These are phyloP conservation scores for Penicillium psychrofluorescens DNA, from an alignment of 495 filamentous ascomycete species.

Conservation along the genomic window DNA sequence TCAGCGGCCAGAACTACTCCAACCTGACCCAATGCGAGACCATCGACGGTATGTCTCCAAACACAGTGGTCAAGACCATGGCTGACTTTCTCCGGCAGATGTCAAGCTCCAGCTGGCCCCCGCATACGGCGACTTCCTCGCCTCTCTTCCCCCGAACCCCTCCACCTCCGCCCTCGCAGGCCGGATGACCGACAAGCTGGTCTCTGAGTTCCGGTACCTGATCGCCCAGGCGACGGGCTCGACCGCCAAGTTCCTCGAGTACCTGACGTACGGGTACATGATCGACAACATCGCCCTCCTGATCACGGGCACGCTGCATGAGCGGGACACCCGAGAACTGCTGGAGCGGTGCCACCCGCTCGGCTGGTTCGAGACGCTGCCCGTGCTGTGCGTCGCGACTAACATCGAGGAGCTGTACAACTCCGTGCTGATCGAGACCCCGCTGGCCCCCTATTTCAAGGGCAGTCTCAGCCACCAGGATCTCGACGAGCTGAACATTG, in stretches of 20 bases:
- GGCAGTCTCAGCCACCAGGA: conserved; percentile 89
- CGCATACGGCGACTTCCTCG: conserved; percentile 95
- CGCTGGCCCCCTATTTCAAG: conserved; percentile 95
- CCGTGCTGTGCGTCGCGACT: conserved; percentile 92
- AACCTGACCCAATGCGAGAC: conserved; percentile 98
- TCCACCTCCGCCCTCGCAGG: conserved; percentile 91
- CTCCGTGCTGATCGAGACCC: conserved; percentile 93
- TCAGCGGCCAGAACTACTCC: conserved; percentile 85
- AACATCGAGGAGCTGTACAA: conserved; percentile 99
- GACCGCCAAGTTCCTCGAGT: conserved; percentile 90
- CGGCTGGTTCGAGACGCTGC: conserved; percentile 98
- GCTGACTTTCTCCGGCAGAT: conserved; percentile 47
- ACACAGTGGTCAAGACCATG: background rate
- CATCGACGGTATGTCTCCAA: conserved; percentile 68
- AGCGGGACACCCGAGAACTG: conserved; percentile 93
- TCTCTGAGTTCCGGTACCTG: conserved; percentile 94
- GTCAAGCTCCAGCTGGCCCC: conserved; percentile 95
- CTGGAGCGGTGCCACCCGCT: conserved; percentile 94
- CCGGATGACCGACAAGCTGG: conserved; percentile 95
- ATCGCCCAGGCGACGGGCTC: conserved; percentile 86
- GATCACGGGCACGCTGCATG: conserved; percentile 96
- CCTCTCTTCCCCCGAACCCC: conserved; percentile 88
- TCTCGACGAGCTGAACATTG: conserved; percentile 97
- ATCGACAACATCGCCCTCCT: conserved; percentile 98
- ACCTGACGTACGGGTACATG: conserved; percentile 98